Evolutionary conservation across 148 eudicot species (phyloP).

Genomic region (Linanthus parryae): DNA sequence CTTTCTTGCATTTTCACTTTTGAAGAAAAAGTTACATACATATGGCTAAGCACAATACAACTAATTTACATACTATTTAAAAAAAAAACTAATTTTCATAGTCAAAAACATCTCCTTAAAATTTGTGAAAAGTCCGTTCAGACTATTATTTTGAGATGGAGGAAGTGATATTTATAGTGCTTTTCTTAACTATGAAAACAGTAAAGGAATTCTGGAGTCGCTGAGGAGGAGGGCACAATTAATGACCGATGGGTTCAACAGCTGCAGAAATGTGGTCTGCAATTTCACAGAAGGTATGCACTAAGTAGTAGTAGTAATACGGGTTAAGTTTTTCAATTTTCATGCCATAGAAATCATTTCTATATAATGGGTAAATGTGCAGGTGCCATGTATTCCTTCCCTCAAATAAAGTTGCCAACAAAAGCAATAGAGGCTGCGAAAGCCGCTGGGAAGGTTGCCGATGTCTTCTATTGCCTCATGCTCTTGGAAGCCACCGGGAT

Average conservation of each 20-base stretch:
- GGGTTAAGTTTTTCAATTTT: too few species aligned
- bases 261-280: slow-evolving; percentile 94
- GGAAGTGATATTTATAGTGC: too few species aligned
- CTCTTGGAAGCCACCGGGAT: slow-evolving; percentile 98
- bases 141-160: too few species aligned
- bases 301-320: too few species aligned
- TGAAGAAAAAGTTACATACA: too few species aligned
- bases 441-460: slow-evolving; percentile 72
- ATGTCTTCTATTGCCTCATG: slow-evolving; percentile 89
- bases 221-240: slow-evolving; percentile 83
- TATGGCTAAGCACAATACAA: too few species aligned
- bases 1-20: too few species aligned
- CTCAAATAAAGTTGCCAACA: slow-evolving; percentile 87
- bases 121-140: too few species aligned
- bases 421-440: slow-evolving; percentile 76
- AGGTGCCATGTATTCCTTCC: slow-evolving; percentile 99
- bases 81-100: too few species aligned
- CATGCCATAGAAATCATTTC: too few species aligned
- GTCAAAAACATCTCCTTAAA: too few species aligned
- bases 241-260: slow-evolving; percentile 98
- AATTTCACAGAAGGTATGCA: slow-evolving; percentile 89
- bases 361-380: slow-evolving; percentile 18
- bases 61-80: too few species aligned
- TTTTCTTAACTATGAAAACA: slow-evolving; percentile 39
- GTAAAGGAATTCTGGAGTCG: slow-evolving; percentile 91